Evolutionary conservation across 768 basidiomycete species (phyloP), one percentile per base, ranked within the genome.

Genomic region (Suillus tomentosus): DNA sequence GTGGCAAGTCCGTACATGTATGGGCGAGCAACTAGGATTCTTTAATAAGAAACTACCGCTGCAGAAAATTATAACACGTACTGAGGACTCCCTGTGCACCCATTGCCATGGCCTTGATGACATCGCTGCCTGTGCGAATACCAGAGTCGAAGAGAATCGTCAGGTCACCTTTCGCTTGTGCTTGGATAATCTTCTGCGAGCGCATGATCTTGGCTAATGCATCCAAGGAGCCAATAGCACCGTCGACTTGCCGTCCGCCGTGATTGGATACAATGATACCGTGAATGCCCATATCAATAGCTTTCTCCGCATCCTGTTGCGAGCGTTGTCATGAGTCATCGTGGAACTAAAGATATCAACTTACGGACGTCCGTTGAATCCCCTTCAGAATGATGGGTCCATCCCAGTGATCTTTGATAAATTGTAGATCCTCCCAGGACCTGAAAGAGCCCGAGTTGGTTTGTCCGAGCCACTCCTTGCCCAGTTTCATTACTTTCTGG

Each of bases 71-170:
- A 53, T 34, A 34, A 27, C 17, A 82, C 90, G 68, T 67, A 92
- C 87, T 79, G 22, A 95, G 74, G 17, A 95, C 87, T 9, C 80
- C 92, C 68, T 95, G 89, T 9, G 95, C 94, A 48, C 95, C 94
- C 0, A 96, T 80, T 1, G 93, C 93, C 36, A 95, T 76, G 0
- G 95, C 94, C 74, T 92, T 92, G 75, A 94, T 81, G 54, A 95
- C 85, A 66, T 96, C 95, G 51, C 86, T 85, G 13, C 92, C 94
- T 0, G 88, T 91, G 51, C 94, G 85, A 64, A 95, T 88, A 8
- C 94, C 93, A 59, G 87, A 94, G 50, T 75, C 74, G 54, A 75
- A 93, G 2, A 96, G 77, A 14, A 95, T 76, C 1, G 90, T 88
- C 54, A 94, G 74, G 61, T 85, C 83, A 1, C 90, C 90, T 14